A percentile compares a stretch with the other conserved stretches of the same genome.
Evolutionary conservation across 1,139 yeast species (phyloP).

Genomic region (Candida smagusa): DNA sequence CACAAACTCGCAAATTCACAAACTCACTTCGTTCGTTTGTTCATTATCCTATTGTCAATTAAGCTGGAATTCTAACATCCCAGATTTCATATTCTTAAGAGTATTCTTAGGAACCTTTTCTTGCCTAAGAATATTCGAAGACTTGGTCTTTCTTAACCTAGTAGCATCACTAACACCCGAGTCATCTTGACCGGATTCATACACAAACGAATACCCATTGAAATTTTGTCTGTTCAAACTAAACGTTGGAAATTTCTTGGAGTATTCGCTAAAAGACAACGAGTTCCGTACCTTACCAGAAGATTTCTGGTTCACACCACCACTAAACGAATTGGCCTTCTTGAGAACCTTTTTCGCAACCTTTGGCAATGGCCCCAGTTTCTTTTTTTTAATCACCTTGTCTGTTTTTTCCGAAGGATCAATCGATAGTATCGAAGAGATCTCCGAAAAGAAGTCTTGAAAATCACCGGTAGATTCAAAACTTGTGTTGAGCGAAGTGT

Average conservation of each 20-base stretch:
- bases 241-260: slow-evolving; percentile 21
- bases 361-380: slow-evolving; percentile 7
- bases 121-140: slow-evolving; percentile 11
- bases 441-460: slow-evolving; percentile 9
- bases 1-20: too few species aligned
- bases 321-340: slow-evolving; percentile 14
- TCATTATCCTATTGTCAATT: slow-evolving; percentile 17
- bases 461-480: slow-evolving; percentile 3
- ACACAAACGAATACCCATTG: slow-evolving; percentile 17
- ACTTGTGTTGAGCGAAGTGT: too few species aligned
- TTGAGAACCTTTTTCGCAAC: slow-evolving; percentile 13
- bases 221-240: slow-evolving; percentile 10
- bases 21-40: slow-evolving; percentile 2
- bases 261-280: slow-evolving; percentile 27
- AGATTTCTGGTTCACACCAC: slow-evolving; percentile 2
- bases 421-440: slow-evolving; percentile 7
- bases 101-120: slow-evolving; percentile 10
- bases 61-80: slow-evolving; percentile 37
- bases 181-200: slow-evolving; percentile 14
- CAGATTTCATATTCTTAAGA: slow-evolving; percentile 34
- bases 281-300: slow-evolving; percentile 8
- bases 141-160: slow-evolving; percentile 15
- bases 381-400: slow-evolving; percentile 4
- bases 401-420: slow-evolving; percentile 3
- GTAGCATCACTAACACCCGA: slow-evolving; percentile 2